Evolutionary conservation across 78 protist species (phyloP), one percentile per base, ranked within the genome.

Genomic region (Bodo saltans): DNA sequence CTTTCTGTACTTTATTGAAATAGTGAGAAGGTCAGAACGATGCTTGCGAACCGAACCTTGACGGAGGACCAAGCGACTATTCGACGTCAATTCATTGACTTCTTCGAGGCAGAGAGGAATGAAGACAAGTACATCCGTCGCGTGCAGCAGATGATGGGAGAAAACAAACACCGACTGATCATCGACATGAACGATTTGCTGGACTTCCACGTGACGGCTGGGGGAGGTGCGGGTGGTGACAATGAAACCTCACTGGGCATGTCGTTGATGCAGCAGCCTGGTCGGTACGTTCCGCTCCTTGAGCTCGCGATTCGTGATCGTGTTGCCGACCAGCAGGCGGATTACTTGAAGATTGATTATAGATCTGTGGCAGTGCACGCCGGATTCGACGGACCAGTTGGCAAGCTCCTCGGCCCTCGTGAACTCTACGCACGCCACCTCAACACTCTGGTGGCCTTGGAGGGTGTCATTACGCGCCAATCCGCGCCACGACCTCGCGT

Each of bases 391-490:
- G 99, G 99, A 29, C 42, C 72, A 60, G 93, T 97, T 52, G 99
- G 98, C 17, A 40, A 76, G 47, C 93, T 73, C 30, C 91, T 97
- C 27, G 92, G 97, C 0, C 99, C 99, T 28, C 91, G 99, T 38
- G 90, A 86, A 26, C 89, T 98, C 26, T n/a, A 38, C 1, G 88
- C 98, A 23, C 3, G 32, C 23, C 74, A 85, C 53, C 78, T 97
- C 35, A 88, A 94, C 32, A 0, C 34, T 34, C 39, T 96, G 34
- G 98, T 98, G 28, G 41, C 88, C 42, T 68, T 98, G 42, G 97
- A 98, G 68, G 99, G 99, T 41, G 97, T 98, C 72, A 96, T 96
- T 2, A 97, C 98, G 27, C 92, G 94, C 12, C 91, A 97, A 81
- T 42, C 30, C 41, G 33, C 68, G 27, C 68, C 0, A 11, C 38